Conservation (phyloP, 2,329 filamentous ascomycete species). For the Eurotiales sp. region DNA sequence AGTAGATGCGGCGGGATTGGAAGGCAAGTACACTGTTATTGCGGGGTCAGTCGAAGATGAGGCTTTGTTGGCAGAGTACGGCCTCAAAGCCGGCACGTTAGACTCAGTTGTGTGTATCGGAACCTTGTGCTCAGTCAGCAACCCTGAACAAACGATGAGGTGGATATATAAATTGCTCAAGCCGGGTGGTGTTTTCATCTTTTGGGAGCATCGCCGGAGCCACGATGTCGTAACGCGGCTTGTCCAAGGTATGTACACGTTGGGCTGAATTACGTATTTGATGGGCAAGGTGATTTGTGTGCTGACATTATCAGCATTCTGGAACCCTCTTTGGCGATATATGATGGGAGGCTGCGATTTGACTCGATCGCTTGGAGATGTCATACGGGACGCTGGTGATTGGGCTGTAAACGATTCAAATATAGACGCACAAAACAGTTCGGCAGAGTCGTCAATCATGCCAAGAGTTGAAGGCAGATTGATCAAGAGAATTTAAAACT, state of each 20-base stretch:
- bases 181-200: slow-evolving; percentile 45
- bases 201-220: slow-evolving; percentile 42
- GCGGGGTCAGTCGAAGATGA: slow-evolving; percentile 38
- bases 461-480: not conserved
- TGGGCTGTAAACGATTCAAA: not conserved
- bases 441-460: not conserved
- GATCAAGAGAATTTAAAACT: not conserved
- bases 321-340: not conserved
- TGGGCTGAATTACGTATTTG: not conserved
- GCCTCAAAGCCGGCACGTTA: slow-evolving; percentile 30
- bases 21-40: slow-evolving; percentile 38
- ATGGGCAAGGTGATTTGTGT: slow-evolving; percentile 15
- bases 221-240: slow-evolving; percentile 23
- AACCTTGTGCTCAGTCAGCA: slow-evolving; percentile 41
- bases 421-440: not conserved
- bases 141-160: slow-evolving; percentile 19
- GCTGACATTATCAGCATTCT: not conserved
- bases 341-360: not conserved
- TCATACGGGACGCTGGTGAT: not conserved
- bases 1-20: slow-evolving; percentile 26
- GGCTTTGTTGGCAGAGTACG: slow-evolving; percentile 33
- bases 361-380: not conserved
- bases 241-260: slow-evolving; percentile 30
- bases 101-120: slow-evolving; percentile 44
- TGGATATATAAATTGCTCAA: slow-evolving; percentile 41